Conservation (phyloP, 805 yeast genomes). For the Candida pseudoglaebosa region DNA sequence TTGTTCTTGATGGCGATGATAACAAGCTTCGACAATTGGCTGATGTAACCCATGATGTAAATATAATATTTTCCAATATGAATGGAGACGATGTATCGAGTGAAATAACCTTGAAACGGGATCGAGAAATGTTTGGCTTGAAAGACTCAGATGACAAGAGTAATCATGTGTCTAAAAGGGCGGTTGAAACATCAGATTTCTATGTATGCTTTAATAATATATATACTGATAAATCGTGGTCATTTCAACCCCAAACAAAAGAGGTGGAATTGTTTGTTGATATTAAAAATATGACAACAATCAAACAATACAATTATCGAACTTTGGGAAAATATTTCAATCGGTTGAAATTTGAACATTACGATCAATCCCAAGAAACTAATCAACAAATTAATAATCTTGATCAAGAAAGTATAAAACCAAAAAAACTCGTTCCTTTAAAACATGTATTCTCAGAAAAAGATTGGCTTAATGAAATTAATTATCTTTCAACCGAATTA, state of each 20-base stretch:
- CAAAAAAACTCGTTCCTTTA: slow-evolving; percentile 13
- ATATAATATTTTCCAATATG: slow-evolving; percentile 34
- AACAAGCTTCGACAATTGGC: slow-evolving; percentile 30
- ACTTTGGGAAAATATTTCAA: slow-evolving; percentile 24
- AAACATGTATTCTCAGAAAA: slow-evolving; percentile 17
- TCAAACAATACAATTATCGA: slow-evolving; percentile 34
- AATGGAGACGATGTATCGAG: slow-evolving; percentile 16
- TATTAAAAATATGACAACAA: slow-evolving; percentile 30
- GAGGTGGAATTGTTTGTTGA: slow-evolving; percentile 34
- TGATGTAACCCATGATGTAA: slow-evolving; percentile 27
- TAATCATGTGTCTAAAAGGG: too few species aligned
- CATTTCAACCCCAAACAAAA: slow-evolving; percentile 28
- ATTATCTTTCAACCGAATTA: slow-evolving; percentile 27
- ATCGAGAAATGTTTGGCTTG: not conserved
- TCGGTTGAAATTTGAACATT: slow-evolving; percentile 9
- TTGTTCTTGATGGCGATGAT: slow-evolving; percentile 34
- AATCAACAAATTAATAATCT: not conserved
- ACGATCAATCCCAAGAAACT: slow-evolving; percentile 1
- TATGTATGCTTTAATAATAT: slow-evolving; percentile 41
- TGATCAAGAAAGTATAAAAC: not conserved
- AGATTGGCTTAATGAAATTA: slow-evolving; percentile 30
- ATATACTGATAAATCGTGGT: slow-evolving; percentile 40
- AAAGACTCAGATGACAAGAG: too few species aligned
- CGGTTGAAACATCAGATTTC: slow-evolving; percentile 24
- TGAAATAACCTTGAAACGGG: slow-evolving; percentile 3